phyloP scores from a whole-genome alignment of 371 early-diverging fungal genomes.

The Mortierella sp. region DNA sequence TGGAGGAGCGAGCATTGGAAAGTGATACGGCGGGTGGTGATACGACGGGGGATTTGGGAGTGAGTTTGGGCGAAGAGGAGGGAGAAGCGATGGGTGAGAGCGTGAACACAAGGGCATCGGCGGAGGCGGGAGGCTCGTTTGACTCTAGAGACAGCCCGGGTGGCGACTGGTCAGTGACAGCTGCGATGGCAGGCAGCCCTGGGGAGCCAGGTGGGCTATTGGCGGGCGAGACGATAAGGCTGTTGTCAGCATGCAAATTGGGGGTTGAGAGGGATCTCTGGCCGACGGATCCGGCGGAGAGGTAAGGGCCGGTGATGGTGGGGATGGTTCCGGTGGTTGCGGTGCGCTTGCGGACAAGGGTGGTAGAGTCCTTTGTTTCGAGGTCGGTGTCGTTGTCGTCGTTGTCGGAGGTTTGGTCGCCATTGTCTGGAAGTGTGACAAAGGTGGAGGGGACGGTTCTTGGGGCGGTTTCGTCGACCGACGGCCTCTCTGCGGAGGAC shows the following conservation, averaged over 20 bases:
- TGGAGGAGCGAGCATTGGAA: constrained; percentile 1
- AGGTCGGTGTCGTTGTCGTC: constrained; percentile 16
- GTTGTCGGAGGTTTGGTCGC: constrained; percentile 16
- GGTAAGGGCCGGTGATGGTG: constrained; percentile 21
- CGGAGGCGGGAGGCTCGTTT: neutral
- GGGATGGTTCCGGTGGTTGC: constrained; percentile 21
- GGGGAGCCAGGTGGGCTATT: constrained; percentile 50
- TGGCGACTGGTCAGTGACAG: constrained; percentile 7
- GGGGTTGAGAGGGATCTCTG: constrained; percentile 50
- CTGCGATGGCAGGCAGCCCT: constrained; percentile 30
- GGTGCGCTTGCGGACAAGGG: constrained; percentile 19
- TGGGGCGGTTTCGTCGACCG: neutral
- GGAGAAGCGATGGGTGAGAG: constrained; percentile 44
- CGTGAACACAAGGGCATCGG: constrained; percentile 2
- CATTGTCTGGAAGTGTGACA: constrained; percentile 20
- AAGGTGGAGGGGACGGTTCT: constrained; percentile 32
- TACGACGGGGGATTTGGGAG: constrained; percentile 10
- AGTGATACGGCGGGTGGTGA: constrained; percentile 2
- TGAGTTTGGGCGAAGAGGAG: constrained; percentile 29
- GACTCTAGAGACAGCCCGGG: too few species aligned
- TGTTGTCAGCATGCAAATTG: constrained; percentile 45
- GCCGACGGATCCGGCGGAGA: constrained; percentile 23
- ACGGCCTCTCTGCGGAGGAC: neutral
- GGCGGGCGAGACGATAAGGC: constrained; percentile 34
- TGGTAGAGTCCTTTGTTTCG: neutral